A percentile compares a stretch with the other conserved stretches of the same genome.
These are phyloP conservation scores for Spathaspora arborariae DNA, from an alignment of 805 yeast species.

Conservation along the genomic window DNA sequence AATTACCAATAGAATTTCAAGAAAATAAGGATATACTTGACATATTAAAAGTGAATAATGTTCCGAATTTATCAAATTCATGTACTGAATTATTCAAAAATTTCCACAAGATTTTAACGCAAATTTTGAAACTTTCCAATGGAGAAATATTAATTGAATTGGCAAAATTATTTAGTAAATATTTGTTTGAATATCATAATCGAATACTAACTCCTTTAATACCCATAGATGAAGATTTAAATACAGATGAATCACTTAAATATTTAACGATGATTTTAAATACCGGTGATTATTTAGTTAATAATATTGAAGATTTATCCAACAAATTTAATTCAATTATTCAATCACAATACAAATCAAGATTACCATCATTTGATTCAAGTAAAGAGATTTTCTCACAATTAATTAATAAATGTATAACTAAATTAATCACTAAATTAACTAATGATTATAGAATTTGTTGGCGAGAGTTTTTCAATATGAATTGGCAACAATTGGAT, in stretches of 20 bases:
- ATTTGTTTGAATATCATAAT: constrained; percentile 47
- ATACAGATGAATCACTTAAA: constrained; percentile 49
- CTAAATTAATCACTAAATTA: constrained; percentile 53
- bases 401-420: constrained; percentile 55
- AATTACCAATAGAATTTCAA: constrained; percentile 42
- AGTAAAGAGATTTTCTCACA: constrained; percentile 56
- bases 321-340: constrained; percentile 47
- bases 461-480: constrained; percentile 81
- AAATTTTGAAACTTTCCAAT: constrained; percentile 42
- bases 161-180: constrained; percentile 58
- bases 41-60: constrained; percentile 41
- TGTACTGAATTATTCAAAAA: constrained; percentile 82
- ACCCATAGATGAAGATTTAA: constrained; percentile 32
- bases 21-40: constrained; percentile 27
- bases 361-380: constrained; percentile 47
- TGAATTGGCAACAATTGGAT: constrained; percentile 64
- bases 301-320: constrained; percentile 74
- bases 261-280: constrained; percentile 71
- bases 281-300: constrained; percentile 85
- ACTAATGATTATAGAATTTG: constrained; percentile 58
- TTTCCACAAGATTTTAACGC: constrained; percentile 70
- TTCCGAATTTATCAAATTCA: constrained; percentile 72
- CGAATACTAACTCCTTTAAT: constrained; percentile 31
- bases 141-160: constrained; percentile 50
- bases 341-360: constrained; percentile 30